Base-by-base conservation (phyloP, 169 alveolate genomes). In the Cystoisospora suis region DNA sequence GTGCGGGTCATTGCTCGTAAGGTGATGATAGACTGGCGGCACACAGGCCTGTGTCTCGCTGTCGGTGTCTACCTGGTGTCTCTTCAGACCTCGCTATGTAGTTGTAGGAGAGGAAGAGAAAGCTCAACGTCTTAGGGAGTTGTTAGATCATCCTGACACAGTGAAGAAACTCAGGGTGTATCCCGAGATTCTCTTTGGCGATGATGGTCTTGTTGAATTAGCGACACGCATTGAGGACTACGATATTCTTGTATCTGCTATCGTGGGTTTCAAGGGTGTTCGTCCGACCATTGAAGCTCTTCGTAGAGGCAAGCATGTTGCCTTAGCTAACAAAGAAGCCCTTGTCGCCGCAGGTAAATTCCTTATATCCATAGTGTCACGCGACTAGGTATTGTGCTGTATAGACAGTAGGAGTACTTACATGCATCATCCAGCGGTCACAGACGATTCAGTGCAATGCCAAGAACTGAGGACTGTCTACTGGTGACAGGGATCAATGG, bases 251-350 rank as follows among this genome's bases (percentile, higher is more conserved):
- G 95, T 96, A 42, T 94, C 96, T 70, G 98, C 96, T 23, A 95
- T 96, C 45, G 96, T 96, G 65, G 97, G 97, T n/a, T 96, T 96
- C 89, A 96, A 94, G 9, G 97, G 98, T 7, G 93, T 96, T n/a
- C 93, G 91, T 83, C 97, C 98, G n/a, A 96, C 98, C 5, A 81
- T 96, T 12, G 87, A 94, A 56, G 98, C 98, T 49, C 95, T 96
- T 29, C 90, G 89, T 70, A 87, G 92, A 61, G 97, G 97, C 79
- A 96, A 95, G 91, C 91, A 86, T 42, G 61, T 96, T 47, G 96
- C 97, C n/a, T 72, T 96, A 59, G 97, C 97, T 56, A 96, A 96
- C 94, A 96, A 96, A 86, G 98, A 96, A 75, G 93, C 98, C 12
- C 95, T 96, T 34, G 96, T 96, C 45, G 96, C 98, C 3, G 98